Evolutionary conservation across 1,139 yeast genomes (phyloP), one percentile per base, ranked within the genome.

Genomic region (Diutina ranongensis): DNA sequence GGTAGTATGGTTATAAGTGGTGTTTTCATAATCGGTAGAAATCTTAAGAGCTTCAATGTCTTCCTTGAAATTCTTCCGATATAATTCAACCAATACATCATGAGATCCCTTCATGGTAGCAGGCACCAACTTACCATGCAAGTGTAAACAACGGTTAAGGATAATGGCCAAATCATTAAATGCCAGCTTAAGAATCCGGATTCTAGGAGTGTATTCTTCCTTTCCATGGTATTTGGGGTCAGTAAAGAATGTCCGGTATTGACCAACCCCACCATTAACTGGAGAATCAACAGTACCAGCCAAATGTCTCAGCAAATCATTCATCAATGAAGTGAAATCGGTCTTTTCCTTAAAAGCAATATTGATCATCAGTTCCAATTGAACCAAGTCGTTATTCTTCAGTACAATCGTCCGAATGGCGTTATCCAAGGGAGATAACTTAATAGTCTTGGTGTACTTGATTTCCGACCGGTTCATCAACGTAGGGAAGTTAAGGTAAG

Each of bases 201-300:
- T 62, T 49, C 76, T 75, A 32, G 64, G 67, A 2, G 57, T 57
- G 42, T 68, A 65, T 19, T 74, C 77, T n/a, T 67, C 67, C 48
- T 69, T 63, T 4, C 59, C 65, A 36, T 58, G 59, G 49, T 66
- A 66, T 48, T 63, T 63, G 8, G 65, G 54, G 49, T 72, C 74
- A 35, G 63, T 65, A 55, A 84, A 76, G 61, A 87, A 85, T 2
- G 76, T 74, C 49, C 92, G 73, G 64, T 84, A 87, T 56, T 84
- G 87, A 4, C 87, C 86, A 52, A 87, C 86, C 48, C 96, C 96
- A 35, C 96, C 96, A 60, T 87, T 87, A 10, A 87, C 94, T 4
- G 96, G 96, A 0, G 95, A 80, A 58, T 87, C 95, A 48, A 87
- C 92, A 0, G 96, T 85, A 44, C 96, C 96, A 0, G 92, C 77